Base-by-base conservation (phyloP, 805 yeast genomes). In the Candida chilensis region DNA sequence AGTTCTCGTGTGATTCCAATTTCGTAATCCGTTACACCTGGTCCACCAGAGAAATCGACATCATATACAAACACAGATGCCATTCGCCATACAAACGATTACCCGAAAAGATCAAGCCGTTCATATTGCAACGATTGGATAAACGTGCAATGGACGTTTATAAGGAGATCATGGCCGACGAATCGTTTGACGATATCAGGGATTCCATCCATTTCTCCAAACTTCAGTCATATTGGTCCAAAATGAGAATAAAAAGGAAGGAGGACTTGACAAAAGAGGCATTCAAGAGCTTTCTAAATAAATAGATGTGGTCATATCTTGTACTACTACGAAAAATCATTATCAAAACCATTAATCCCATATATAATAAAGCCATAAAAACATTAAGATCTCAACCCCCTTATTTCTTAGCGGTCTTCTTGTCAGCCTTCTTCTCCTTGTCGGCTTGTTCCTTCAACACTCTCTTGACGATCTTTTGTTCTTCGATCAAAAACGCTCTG, bases 391-490 rank as follows among this genome's bases (percentile, higher is more conserved):
- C n/a, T n/a, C n/a, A n/a, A n/a, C n/a, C n/a, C n/a, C n/a, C n/a
- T n/a, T n/a, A n/a, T n/a, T n/a, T 20, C 22, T 20, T 20, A n/a
- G 22, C 22, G n/a, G 22, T 20, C 22, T 20, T 48, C 59, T 60
- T 59, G 47, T 63, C 71, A 44, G 71, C 65, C 55, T 70, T 77
- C 71, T 78, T 74, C 60, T 83, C 90, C 73, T 85, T 82, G 54
- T 78, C 87, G 60, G 87, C 81, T 70, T 84, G 85, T 66, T 87
- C 96, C 83, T 90, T 90, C 62, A 92, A 81, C 57, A 92, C 96
- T 74, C 94, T 87, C 88, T 92, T 94, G 65, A 92, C 99, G 50
- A 92, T 88, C 86, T 92, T 94, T 77, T 92, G 97, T 77, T 92
- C 99, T 78, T 94, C 98, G 52, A 92, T 85, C 68, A 92, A 82